phyloP scores from a whole-genome alignment of 2,329 filamentous ascomycete species.

The Myriosclerotinia duriaeana region DNA sequence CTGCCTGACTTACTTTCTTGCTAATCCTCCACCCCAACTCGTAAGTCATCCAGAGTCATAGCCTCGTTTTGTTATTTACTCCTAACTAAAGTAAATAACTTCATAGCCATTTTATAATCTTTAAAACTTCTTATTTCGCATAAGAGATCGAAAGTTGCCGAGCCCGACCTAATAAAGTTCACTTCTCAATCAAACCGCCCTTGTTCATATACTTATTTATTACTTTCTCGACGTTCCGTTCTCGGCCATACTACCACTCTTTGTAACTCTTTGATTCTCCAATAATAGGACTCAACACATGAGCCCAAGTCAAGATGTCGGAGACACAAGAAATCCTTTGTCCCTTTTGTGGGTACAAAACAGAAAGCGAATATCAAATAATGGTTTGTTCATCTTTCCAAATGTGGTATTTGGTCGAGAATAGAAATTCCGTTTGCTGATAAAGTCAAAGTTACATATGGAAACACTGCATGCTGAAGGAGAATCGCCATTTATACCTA shows the following conservation, averaged over 20 bases:
- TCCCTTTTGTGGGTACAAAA: constrained; percentile 45
- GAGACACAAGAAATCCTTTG: constrained; percentile 35
- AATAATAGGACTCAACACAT: background rate
- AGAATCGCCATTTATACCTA: constrained; percentile 38
- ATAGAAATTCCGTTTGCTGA: constrained; percentile 21
- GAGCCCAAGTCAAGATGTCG: constrained; percentile 4
- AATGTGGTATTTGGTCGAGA: constrained; percentile 23
- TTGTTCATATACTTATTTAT: background rate
- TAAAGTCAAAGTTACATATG: constrained; percentile 36
- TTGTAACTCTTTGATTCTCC: constrained; percentile 12
- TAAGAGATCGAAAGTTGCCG: too few species aligned
- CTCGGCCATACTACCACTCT: constrained; percentile 7
- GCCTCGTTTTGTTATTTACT: too few species aligned
- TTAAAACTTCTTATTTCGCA: too few species aligned
- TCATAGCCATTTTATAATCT: too few species aligned
- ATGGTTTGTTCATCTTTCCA: constrained; percentile 39
- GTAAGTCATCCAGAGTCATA: too few species aligned
- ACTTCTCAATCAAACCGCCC: background rate
- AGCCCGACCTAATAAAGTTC: background rate
- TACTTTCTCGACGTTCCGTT: background rate
- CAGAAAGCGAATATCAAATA: constrained; percentile 43
- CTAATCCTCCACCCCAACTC: too few species aligned
- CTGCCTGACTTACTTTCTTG: too few species aligned
- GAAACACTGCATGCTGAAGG: constrained; percentile 39
- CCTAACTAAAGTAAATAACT: too few species aligned